phyloP scores from a whole-genome alignment of 176 grass and related monocot genomes.

The Cenchrus purpureus region DNA sequence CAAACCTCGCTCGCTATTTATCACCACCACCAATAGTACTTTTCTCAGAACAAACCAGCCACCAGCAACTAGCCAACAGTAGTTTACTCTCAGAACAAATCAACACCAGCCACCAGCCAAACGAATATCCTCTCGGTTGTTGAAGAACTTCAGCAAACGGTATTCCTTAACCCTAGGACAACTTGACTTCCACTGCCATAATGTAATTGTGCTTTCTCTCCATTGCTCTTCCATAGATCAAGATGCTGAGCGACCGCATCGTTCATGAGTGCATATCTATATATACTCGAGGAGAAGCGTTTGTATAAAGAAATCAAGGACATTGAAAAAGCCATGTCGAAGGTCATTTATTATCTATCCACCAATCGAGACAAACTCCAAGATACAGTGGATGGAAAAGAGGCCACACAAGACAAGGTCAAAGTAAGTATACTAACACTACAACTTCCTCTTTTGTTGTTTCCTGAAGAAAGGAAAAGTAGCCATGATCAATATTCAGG shows the following conservation, averaged over 20 bases:
- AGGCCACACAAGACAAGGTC: conserved; percentile 69
- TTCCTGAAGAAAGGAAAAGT: neutral
- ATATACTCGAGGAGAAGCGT: conserved; percentile 76
- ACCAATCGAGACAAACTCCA: conserved; percentile 73
- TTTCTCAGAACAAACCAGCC: no score
- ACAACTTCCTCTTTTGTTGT: conserved; percentile 19
- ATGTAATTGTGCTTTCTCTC: conserved; percentile 40
- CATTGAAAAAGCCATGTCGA: conserved; percentile 77
- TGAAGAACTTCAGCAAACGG: conserved; percentile 79
- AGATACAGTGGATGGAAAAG: conserved; percentile 71
- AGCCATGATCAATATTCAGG: conserved; percentile 32
- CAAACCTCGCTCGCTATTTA: no score
- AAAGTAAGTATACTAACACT: conserved; percentile 63
- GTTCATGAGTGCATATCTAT: conserved; percentile 79
- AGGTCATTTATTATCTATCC: conserved; percentile 66
- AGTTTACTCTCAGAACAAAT: no score
- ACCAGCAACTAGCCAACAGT: no score
- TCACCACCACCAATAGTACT: no score
- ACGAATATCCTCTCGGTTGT: conserved; percentile 41
- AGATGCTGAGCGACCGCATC: conserved; percentile 75
- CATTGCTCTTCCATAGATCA: conserved; percentile 57
- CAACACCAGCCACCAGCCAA: no score
- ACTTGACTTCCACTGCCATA: neutral
- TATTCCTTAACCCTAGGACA: conserved; percentile 38
- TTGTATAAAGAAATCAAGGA: conserved; percentile 78